Evolutionary conservation across 2,329 filamentous ascomycete genomes (phyloP), one percentile per base, ranked within the genome.

Genomic region (Fusarium chlamydosporum): DNA sequence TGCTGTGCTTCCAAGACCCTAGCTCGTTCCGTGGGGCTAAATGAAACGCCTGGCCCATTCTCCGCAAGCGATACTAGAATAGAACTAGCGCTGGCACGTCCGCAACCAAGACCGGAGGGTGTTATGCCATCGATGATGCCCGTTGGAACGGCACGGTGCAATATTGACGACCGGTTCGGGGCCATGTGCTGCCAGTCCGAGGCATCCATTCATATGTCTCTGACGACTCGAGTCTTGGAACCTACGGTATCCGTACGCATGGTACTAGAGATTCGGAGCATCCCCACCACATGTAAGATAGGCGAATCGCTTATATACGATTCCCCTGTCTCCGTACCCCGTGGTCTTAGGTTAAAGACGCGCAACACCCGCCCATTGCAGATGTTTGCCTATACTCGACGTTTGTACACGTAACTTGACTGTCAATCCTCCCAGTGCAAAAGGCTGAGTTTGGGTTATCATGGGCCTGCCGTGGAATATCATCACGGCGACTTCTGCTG

Each of bases 391-490:
- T 56, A 41, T 59, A 57, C 59, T 56, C 48, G 58, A 56, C 58
- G 35, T 51, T 47, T 37, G 35, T 57, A 29, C 46, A 52, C 53
- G 23, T 37, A 47, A 42, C 50, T 33, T 41, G n/a, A 33, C 35
- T 43, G 35, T 16, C 43, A 16, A 51, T 46, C 9, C 34, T 46
- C 40, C 23, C 37, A 58, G 26, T 16, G 11, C 52, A 51, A 6
- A 47, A 20, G 40, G 50, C 42, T 15, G 37, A 37, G 10, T 42
- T 50, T 7, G 23, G 27, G 27, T 27, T 27, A 46, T 52, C 50
- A 76, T 76, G 75, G 65, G 57, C 27, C 41, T 72, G 38, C 70
- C 69, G 23, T 73, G 67, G 72, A 56, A 71, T 42, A 62, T 43
- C 23, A 71, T 76, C 65, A 67, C 75, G 9, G 68, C 56, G 27